Evolutionary conservation across 495 filamentous ascomycete species (phyloP).

Genomic region (Talaromyces ruber): DNA sequence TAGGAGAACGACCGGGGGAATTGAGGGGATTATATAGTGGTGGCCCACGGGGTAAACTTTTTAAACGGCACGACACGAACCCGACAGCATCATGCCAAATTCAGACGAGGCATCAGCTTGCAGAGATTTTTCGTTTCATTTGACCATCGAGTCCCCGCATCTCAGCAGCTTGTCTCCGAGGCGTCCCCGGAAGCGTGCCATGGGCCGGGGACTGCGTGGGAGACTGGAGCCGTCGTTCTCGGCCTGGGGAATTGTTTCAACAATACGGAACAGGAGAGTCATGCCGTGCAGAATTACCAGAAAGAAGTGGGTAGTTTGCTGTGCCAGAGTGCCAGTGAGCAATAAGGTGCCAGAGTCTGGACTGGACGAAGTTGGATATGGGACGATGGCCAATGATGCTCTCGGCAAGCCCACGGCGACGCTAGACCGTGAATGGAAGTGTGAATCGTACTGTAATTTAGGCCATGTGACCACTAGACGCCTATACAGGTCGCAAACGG

Average conservation of each 20-base stretch:
- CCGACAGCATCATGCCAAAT: not conserved
- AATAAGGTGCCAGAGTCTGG: not conserved
- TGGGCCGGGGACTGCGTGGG: conserved; percentile 1
- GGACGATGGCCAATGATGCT: conserved; percentile 1
- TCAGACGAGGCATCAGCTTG: not conserved
- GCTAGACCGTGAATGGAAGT: not conserved
- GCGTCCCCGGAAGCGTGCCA: conserved; percentile 3
- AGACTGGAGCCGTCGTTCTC: conserved; percentile 1
- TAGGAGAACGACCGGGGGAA: not conserved
- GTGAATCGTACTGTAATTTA: not conserved
- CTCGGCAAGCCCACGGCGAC: not conserved
- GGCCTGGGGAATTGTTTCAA: not conserved
- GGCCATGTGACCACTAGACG: not conserved
- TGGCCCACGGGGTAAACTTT: not conserved
- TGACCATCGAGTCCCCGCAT: not conserved
- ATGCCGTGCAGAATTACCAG: not conserved
- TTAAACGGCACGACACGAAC: not conserved
- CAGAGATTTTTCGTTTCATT: not conserved
- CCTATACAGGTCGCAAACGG: not conserved
- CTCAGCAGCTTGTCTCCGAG: not conserved
- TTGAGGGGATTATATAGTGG: conserved; percentile 5
- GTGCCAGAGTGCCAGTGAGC: not conserved
- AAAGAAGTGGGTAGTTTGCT: not conserved
- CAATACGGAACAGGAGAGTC: not conserved
- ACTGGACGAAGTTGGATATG: not conserved